Evolutionary conservation across 1,284 basidiomycete species (phyloP).

Genomic region (Moesziomyces globuligerus): DNA sequence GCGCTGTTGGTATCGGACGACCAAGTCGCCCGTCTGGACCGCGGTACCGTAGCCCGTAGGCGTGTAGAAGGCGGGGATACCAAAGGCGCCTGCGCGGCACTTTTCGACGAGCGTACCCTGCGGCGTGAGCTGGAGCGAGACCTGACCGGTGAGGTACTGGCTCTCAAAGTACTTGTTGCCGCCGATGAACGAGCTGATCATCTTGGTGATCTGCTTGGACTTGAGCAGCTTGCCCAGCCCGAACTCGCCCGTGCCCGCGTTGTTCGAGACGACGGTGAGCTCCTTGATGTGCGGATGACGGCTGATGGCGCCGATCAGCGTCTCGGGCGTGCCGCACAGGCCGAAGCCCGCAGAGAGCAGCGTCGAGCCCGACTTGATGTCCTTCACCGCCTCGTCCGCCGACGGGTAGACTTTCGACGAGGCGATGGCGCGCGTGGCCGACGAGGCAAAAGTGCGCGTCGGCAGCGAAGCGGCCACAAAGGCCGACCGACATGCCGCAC

Average conservation of each 20-base stretch:
- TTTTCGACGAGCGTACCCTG: conserved; percentile 83
- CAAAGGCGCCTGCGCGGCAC: conserved; percentile 88
- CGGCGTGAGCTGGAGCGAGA: conserved; percentile 60
- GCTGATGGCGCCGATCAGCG: conserved; percentile 60
- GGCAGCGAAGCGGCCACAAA: conserved; percentile 19
- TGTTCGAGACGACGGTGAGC: conserved; percentile 63
- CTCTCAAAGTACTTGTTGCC: conserved; percentile 64
- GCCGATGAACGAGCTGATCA: conserved; percentile 65
- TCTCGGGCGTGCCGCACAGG: conserved; percentile 65
- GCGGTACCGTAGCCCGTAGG: conserved; percentile 77
- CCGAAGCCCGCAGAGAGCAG: conserved; percentile 64
- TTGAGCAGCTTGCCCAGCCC: conserved; percentile 61
- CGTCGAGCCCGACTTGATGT: conserved; percentile 55
- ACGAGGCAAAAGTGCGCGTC: conserved; percentile 25
- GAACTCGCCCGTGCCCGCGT: conserved; percentile 61
- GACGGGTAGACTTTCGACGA: conserved; percentile 50
- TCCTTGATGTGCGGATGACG: conserved; percentile 52
- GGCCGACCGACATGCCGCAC: conserved; percentile 11
- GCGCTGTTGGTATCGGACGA: conserved; percentile 63
- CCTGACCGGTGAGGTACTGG: conserved; percentile 62
- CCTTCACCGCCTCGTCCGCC: conserved; percentile 61
- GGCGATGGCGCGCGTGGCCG: conserved; percentile 1
- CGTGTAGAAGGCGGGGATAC: conserved; percentile 95
- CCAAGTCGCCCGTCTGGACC: conserved; percentile 68
- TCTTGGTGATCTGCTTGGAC: conserved; percentile 54